These are phyloP conservation scores for Raphanus sativus DNA, from an alignment of 345 rosid genomes.

Conservation along the genomic window DNA sequence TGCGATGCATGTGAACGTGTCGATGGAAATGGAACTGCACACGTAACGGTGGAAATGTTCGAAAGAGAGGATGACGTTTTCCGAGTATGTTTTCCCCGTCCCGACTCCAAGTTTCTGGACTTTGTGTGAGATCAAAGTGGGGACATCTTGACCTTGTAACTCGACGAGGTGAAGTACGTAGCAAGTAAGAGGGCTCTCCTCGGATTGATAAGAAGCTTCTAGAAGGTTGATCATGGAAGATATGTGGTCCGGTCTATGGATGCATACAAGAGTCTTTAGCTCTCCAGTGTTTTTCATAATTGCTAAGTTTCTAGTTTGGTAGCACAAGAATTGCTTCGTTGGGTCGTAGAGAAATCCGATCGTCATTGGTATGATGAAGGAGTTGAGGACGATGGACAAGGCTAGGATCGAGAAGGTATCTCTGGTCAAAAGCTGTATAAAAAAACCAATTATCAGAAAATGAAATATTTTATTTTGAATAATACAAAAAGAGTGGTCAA, in stretches of 20 bases:
- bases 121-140: conserved; percentile 54
- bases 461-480: neutral
- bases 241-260: conserved; percentile 52
- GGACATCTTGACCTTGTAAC: conserved; percentile 50
- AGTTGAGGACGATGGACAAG: conserved; percentile 30
- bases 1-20: conserved; percentile 42
- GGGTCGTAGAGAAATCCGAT: conserved; percentile 41
- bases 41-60: conserved; percentile 31
- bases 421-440: neutral
- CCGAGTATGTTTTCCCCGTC: conserved; percentile 22
- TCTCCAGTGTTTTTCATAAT: conserved; percentile 33
- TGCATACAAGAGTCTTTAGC: conserved; percentile 52
- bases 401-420: conserved; percentile 16
- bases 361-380: conserved; percentile 24
- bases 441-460: neutral
- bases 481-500: neutral
- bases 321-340: conserved; percentile 49
- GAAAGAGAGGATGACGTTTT: conserved; percentile 44
- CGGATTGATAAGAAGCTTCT: conserved; percentile 33
- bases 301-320: conserved; percentile 46
- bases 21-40: conserved; percentile 35
- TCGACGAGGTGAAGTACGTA: conserved; percentile 57
- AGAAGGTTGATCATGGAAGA: conserved; percentile 41
- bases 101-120: conserved; percentile 35
- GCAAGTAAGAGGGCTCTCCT: conserved; percentile 41